Base-by-base conservation (phyloP, 108 stramenopile species). In the Discostella pseudostelligera region DNA sequence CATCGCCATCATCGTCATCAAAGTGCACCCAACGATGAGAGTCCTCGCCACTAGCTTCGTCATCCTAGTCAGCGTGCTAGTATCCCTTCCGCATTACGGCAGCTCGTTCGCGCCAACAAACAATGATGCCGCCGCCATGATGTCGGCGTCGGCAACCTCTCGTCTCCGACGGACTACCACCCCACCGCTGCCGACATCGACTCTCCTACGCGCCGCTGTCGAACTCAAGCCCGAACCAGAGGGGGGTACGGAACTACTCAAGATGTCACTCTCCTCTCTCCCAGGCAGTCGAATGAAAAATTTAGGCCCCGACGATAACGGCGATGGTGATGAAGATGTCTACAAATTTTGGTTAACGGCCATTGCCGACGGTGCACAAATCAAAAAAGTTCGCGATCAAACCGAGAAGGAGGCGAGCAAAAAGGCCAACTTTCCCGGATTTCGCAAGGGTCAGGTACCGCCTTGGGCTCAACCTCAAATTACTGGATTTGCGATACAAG, bases 381-480 rank as follows among this genome's bases (percentile, higher is more conserved):
- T 93, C n/a, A 84, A 86, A 48, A 61, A 87, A 65, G 32, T 84
- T 28, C 68, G 85, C 28, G 55, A 61, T 29, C 61, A 75, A 57
- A 83, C 87, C n/a, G 71, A 89, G 32, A 93, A 89, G 71, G 87
- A 93, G 56, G 82, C 87, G 13, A 50, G 76, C 20, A 90, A 84
- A 65, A 90, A 89, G 76, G 92, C 88, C 8, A 87, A 90, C 62
- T 93, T 90, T 56, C 92, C 92, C 21, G 92, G 92, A 13, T 88
- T 93, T 69, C 67, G 92, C 62, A 90, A 82, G 79, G 89, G 89
- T 37, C 89, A 90, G 65, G 69, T 90, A 28, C 92, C 92, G 14
- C 88, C 88, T 0, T 90, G 87, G 74, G 92, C 92, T n/a, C 77
- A 82, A 62, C 86, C 92, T 4, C 85, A 89, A 69, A 90, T 93